These are phyloP conservation scores for Morella rubra DNA, from an alignment of 306 rosid species.

Conservation along the genomic window DNA sequence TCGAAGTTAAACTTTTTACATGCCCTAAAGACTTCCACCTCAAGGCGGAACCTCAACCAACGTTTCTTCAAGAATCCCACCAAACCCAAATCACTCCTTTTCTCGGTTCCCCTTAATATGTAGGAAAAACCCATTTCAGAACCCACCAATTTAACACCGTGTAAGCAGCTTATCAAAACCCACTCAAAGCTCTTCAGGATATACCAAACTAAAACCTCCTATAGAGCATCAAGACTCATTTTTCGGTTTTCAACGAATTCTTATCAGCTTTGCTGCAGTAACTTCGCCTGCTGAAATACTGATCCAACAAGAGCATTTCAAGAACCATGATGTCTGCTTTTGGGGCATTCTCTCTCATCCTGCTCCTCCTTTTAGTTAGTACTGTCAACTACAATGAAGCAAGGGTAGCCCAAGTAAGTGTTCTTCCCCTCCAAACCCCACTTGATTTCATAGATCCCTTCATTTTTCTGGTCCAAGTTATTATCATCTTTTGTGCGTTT, in stretches of 20 bases:
- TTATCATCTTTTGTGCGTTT: conserved; percentile 30
- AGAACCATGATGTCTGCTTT: conserved; percentile 52
- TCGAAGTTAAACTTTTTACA: not conserved
- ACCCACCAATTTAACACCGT: conserved; percentile 8
- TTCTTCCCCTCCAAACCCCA: conserved; percentile 12
- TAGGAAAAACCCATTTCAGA: conserved; percentile 4
- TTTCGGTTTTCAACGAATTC: conserved; percentile 23
- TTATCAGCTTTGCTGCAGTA: conserved; percentile 16
- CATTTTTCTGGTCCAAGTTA: conserved; percentile 1
- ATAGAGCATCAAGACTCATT: conserved; percentile 24
- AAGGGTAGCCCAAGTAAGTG: conserved; percentile 56
- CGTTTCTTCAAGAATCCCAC: not conserved
- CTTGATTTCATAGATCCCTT: conserved; percentile 33
- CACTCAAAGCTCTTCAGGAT: conserved; percentile 29
- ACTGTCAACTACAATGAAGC: conserved; percentile 39
- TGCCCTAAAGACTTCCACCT: not conserved
- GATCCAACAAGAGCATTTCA: conserved; percentile 34
- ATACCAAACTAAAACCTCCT: conserved; percentile 34
- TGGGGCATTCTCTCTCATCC: conserved; percentile 57
- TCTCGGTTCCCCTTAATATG: not conserved
- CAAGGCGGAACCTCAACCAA: not conserved
- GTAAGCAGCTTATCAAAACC: not conserved
- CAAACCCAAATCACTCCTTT: not conserved
- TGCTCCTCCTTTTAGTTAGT: conserved; percentile 50
- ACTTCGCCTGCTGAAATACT: not conserved